Evolutionary conservation across 208 protist genomes (phyloP).

Genomic region (Naegleria gruberi): DNA sequence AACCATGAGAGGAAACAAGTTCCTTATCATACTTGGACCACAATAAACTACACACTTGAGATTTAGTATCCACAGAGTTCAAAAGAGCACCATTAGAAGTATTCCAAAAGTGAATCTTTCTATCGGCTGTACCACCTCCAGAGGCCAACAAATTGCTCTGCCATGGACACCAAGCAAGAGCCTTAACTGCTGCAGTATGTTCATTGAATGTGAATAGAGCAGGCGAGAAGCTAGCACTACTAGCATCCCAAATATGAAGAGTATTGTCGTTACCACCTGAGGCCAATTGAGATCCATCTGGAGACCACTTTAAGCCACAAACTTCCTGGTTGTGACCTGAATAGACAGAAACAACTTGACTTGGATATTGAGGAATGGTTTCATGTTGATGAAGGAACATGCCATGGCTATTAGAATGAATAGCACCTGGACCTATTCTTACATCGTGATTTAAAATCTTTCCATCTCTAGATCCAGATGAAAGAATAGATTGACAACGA

Average conservation of each 20-base stretch:
- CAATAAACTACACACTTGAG: conserved; percentile 22
- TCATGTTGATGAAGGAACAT: background rate
- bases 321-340: conserved; percentile 65
- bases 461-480: conserved; percentile 82
- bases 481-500: conserved; percentile 53
- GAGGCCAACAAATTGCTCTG: conserved; percentile 63
- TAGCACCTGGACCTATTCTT: conserved; percentile 50
- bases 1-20: conserved; percentile 29
- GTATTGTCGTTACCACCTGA: conserved; percentile 80
- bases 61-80: conserved; percentile 7
- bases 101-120: conserved; percentile 79
- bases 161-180: conserved; percentile 73
- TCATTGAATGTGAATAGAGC: conserved; percentile 43
- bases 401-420: conserved; percentile 27
- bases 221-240: conserved; percentile 32
- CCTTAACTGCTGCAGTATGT: conserved; percentile 71
- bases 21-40: conserved; percentile 27
- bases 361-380: background rate
- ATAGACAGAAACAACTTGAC: conserved; percentile 32
- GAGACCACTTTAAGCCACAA: conserved; percentile 69
- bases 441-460: conserved; percentile 88
- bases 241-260: conserved; percentile 59
- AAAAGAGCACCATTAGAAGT: conserved; percentile 43
- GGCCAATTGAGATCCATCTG: conserved; percentile 59
- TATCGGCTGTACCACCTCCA: conserved; percentile 76